Evolutionary conservation across 31 red algal species (phyloP).

Genomic region (Endocladia muricata): DNA sequence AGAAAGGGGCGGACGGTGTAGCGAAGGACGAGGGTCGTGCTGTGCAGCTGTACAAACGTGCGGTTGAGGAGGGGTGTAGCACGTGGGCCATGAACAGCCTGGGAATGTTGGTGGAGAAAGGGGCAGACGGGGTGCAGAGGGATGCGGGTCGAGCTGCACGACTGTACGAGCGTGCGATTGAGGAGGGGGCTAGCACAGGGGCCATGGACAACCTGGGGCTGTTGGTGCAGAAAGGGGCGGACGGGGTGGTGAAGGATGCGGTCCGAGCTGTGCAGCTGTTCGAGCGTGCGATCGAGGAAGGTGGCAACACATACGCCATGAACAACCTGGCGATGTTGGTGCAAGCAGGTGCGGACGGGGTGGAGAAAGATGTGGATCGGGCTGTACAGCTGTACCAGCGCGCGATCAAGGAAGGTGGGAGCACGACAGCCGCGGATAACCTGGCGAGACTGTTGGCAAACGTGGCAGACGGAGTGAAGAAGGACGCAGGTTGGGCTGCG

Average conservation of each 20-base stretch:
- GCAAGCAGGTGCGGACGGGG: too few species aligned
- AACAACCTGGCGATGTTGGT: too few species aligned
- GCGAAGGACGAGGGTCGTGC: too few species aligned
- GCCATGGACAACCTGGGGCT: too few species aligned
- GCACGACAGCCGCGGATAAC: not conserved
- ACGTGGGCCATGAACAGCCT: not conserved
- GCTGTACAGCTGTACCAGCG: not conserved
- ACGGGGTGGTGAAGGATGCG: too few species aligned
- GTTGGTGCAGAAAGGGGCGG: too few species aligned
- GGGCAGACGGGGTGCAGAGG: not conserved
- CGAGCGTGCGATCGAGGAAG: too few species aligned
- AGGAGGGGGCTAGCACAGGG: not conserved
- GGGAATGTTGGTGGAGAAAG: not conserved
- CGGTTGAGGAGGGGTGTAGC: not conserved
- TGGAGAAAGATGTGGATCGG: not conserved
- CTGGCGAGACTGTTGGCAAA: not conserved
- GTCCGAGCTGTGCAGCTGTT: too few species aligned
- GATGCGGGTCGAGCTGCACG: not conserved
- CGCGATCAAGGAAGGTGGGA: not conserved
- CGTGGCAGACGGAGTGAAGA: not conserved
- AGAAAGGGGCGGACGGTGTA: too few species aligned
- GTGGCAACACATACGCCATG: too few species aligned
- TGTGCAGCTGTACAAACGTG: not conserved
- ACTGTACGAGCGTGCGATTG: not conserved
- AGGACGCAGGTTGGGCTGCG: not conserved